Base-by-base conservation (phyloP, 2,329 filamentous ascomycete genomes). In the Pseudogymnoascus sp. region DNA sequence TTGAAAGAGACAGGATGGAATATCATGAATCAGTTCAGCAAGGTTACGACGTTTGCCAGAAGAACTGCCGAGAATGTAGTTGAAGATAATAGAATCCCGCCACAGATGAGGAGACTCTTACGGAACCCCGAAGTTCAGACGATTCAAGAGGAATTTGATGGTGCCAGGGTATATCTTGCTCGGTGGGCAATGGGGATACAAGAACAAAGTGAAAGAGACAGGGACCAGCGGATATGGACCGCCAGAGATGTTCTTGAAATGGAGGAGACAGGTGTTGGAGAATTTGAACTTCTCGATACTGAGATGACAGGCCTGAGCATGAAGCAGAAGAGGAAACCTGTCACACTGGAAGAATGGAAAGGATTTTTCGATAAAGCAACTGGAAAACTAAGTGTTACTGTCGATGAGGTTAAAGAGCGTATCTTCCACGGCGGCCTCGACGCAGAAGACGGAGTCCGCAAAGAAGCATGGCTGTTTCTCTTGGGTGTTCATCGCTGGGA, bases 171-270 rank as follows among this genome's bases (percentile, higher is more conserved):
- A 65, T 99, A 99, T 73, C 82, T 99, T 40, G 95, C 95, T 21
- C 84, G 95, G 67, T 99, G 95, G 95, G 95, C 95, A 2, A 97
- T 99, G 95, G 92, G 92, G 6, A 96, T 99, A 67, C 93, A 95
- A 0, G 96, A 99, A 74, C 95, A 99, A 78, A 93, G 93, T 70
- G 95, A 99, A 72, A 83, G 87, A 40, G 95, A 99, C 70, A 82
- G 89, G 23, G 90, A 87, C 61, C 89, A 93, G 74, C 82, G 93
- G 56, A 93, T 96, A 72, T 99, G 92, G 90, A 97, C 93, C 0
- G 93, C 91, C 0, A 88, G 87, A 67, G 95, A 99, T 76, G 89
- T 97, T 3, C 81, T 97, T 70, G 93, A 96, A 70, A 89, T 96
- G 74, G 96, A 99, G 73, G 89, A 97, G 68, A 97, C 91, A 31